Evolutionary conservation across 2,329 filamentous ascomycete species (phyloP), one percentile per base, ranked within the genome.

Genomic region (Colletotrichum siamense): DNA sequence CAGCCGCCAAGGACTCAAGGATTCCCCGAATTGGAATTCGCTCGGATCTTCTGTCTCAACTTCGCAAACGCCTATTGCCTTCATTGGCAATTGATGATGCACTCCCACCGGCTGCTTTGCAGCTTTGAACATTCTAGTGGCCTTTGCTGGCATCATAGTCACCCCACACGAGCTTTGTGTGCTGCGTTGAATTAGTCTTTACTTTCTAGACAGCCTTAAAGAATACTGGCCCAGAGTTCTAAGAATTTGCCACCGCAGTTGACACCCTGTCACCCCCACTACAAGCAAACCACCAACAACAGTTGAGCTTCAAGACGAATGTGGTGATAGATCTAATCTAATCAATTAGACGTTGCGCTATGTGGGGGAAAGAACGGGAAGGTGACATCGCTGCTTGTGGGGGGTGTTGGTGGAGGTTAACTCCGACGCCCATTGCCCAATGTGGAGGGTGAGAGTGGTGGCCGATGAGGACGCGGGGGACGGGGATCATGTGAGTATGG

Each of bases 401-500:
- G 65, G 57, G 69, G 49, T 68, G 70, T 61, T 49, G 64, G 72
- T 71, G 72, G 69, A 76, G 55, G 63, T 22, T 32, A 63, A 57
- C 26, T 57, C 63, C 30, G 69, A 55, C 16, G 22, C 26, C 30
- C 18, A 32, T 63, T 26, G 22, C 26, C 26, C 18, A 39, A 67
- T 49, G 63, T 73, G 73, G 73, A 73, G 69, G 73, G 12, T 15
- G 16, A 8, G 16, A 24, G 32, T 67, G 71, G 36, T 44, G 28
- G 32, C 66, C n/a, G 49, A 26, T 55, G 36, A 30, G 34, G 22
- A 15, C 32, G 57, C 28, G 28, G 69, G 24, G 26, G 22, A 55
- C 62, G 72, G 55, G 55, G 69, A 63, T 68, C 24, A 44, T 52
- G 55, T 15, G 61, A 24, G 15, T 22, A 26, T 62, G 10, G 13